Conservation (phyloP, 179 eudicot species). For the Amaranthus tricolor region DNA sequence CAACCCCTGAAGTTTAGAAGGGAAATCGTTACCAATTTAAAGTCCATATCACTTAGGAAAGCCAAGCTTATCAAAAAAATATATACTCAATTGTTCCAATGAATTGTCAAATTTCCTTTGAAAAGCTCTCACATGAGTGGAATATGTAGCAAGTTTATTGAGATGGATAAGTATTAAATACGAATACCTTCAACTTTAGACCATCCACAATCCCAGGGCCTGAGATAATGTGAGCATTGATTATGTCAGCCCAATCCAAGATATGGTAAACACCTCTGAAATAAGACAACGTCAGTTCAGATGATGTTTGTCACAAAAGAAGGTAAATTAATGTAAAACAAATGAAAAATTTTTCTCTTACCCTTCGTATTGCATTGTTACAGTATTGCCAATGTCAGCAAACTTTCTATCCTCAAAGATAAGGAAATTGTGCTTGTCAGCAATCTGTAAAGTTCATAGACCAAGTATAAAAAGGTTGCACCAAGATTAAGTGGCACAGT, state of each 20-base stretch:
- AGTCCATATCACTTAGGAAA: neutral
- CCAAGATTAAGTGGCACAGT: neutral
- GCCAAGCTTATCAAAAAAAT: neutral
- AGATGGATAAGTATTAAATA: no score
- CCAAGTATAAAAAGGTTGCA: conserved; percentile 3
- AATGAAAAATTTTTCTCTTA: conserved; percentile 26
- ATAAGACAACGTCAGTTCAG: conserved; percentile 12
- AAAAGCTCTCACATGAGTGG: no score
- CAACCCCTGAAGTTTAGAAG: conserved; percentile 47
- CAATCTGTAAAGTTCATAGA: conserved; percentile 55
- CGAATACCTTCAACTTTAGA: conserved; percentile 68
- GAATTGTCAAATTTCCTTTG: no score
- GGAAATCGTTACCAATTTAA: neutral
- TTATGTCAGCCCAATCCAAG: conserved; percentile 91
- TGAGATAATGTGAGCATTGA: conserved; percentile 70
- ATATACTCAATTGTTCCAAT: no score
- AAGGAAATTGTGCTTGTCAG: conserved; percentile 89
- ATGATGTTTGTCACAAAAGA: conserved; percentile 3
- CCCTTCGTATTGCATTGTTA: conserved; percentile 96
- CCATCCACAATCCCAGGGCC: conserved; percentile 99
- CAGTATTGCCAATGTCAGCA: conserved; percentile 98
- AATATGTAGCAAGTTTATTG: no score
- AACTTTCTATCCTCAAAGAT: conserved; percentile 95
- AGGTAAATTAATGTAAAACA: neutral
- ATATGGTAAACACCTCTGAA: conserved; percentile 76